Evolutionary conservation across 768 basidiomycete genomes (phyloP).

Genomic region (Trametes meyenii): DNA sequence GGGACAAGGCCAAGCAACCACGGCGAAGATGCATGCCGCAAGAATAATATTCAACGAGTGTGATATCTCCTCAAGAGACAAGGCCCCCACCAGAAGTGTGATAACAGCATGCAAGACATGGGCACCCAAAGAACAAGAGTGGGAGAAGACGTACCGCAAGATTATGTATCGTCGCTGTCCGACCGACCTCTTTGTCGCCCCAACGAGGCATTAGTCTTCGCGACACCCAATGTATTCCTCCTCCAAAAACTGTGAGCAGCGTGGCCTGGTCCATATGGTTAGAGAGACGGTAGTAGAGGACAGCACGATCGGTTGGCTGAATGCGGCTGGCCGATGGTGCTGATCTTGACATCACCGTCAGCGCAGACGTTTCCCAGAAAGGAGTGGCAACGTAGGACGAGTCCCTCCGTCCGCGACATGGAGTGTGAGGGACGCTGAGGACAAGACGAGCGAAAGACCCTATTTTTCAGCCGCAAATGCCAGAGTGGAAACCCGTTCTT

Average conservation of each 20-base stretch:
- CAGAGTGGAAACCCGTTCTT: no score
- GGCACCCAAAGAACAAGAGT: neutral
- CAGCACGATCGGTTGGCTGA: slow-evolving; percentile 14
- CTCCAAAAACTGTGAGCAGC: neutral
- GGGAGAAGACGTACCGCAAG: neutral
- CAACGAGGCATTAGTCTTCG: neutral
- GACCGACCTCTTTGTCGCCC: no score
- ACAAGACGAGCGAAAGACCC: no score
- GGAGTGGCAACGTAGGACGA: neutral
- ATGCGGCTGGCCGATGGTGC: slow-evolving; percentile 9
- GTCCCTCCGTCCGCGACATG: neutral
- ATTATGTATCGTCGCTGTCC: neutral
- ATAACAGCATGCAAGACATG: neutral
- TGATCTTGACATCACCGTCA: neutral
- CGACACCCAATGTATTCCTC: neutral
- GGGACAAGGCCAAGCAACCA: neutral
- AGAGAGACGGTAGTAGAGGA: neutral
- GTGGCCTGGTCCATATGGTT: neutral
- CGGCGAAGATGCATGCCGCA: neutral
- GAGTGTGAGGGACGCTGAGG: no score
- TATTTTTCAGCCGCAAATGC: no score
- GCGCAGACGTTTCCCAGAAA: neutral
- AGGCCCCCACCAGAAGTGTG: neutral
- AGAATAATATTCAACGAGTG: neutral
- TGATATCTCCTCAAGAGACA: neutral